These are phyloP conservation scores for Dillenia turbinata DNA, from an alignment of 164 flowering plant species.

Conservation along the genomic window DNA sequence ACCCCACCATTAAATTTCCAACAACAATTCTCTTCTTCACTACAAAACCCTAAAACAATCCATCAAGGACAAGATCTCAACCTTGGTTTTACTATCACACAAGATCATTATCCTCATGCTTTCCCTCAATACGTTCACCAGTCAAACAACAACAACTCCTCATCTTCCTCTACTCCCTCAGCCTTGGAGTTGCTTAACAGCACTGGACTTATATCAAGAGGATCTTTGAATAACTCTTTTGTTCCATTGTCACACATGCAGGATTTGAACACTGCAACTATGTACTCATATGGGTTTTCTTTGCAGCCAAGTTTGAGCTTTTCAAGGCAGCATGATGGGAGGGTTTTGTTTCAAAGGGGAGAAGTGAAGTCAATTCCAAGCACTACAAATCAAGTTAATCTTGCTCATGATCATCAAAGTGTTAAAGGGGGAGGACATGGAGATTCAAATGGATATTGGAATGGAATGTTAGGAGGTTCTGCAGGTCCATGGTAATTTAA, in stretches of 20 bases:
- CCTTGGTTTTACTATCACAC: constrained; percentile 33
- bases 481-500: constrained; percentile 48
- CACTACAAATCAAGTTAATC: background rate
- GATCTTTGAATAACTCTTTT: too few relatives aligned
- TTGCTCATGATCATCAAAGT: background rate
- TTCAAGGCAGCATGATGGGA: constrained; percentile 29
- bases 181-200: too few relatives aligned
- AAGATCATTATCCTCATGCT: constrained; percentile 23
- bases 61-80: constrained; percentile 53
- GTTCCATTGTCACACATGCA: too few relatives aligned
- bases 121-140: constrained; percentile 32
- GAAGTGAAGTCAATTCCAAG: constrained; percentile 38
- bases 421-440: constrained; percentile 11
- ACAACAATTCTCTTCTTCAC: too few relatives aligned
- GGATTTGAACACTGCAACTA: too few relatives aligned
- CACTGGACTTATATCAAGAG: too few relatives aligned
- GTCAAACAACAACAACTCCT: constrained; percentile 18
- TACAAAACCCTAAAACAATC: constrained; percentile 21
- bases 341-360: constrained; percentile 51
- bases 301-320: constrained; percentile 9
- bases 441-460: constrained; percentile 53
- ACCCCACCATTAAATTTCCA: too few relatives aligned
- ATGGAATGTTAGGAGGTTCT: constrained; percentile 51
- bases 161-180: background rate
- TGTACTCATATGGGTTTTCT: constrained; percentile 9